phyloP scores from a whole-genome alignment of 2,329 filamentous ascomycete species.

The Cladophialophora chaetospira region DNA sequence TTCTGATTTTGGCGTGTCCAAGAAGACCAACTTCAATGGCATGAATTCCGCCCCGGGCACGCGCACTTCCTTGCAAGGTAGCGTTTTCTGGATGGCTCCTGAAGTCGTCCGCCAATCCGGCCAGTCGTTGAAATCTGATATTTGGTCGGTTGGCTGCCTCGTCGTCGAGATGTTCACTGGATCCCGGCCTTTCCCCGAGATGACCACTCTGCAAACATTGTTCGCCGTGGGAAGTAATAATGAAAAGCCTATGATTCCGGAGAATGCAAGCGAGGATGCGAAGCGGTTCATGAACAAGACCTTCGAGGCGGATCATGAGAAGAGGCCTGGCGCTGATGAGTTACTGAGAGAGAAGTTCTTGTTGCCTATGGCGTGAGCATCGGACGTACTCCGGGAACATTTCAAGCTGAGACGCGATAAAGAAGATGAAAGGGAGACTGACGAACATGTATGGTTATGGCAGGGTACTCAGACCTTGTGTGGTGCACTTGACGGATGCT shows the following conservation, averaged over 20 bases:
- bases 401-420: too few species aligned
- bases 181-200: constrained; percentile 92
- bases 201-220: constrained; percentile 94
- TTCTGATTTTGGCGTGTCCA: constrained; percentile 97
- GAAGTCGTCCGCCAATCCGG: constrained; percentile 98
- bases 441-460: too few species aligned
- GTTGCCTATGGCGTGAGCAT: constrained; percentile 25
- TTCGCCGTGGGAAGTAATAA: constrained; percentile 95
- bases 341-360: constrained; percentile 78
- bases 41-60: constrained; percentile 75
- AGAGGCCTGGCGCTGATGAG: constrained; percentile 88
- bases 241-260: constrained; percentile 84
- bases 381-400: too few species aligned
- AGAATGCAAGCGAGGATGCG: constrained; percentile 81
- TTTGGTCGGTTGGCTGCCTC: constrained; percentile 95
- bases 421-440: too few species aligned
- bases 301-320: constrained; percentile 94
- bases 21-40: constrained; percentile 48
- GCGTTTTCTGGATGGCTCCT: constrained; percentile 99
- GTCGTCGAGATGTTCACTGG: constrained; percentile 99
- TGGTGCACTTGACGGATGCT: too few species aligned
- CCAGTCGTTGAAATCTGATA: constrained; percentile 97
- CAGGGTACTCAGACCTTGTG: too few species aligned
- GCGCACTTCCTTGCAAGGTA: constrained; percentile 82
- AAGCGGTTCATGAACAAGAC: constrained; percentile 81